Conservation (phyloP, 192 early-diverging fungal species). For the Chytriomyces confervae region DNA sequence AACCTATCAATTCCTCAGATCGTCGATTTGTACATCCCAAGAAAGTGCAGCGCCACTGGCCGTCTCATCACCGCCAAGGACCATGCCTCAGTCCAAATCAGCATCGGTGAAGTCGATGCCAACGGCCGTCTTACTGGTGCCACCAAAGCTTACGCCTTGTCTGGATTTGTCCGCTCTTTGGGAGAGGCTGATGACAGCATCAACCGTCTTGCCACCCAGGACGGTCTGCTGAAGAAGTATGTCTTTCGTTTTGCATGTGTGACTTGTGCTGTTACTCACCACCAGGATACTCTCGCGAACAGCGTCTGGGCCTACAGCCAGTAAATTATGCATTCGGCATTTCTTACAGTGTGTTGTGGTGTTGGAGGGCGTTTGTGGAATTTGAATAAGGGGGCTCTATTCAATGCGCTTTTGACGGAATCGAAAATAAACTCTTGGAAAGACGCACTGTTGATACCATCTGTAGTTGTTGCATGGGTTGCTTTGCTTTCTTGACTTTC, state of each 20-base stretch:
- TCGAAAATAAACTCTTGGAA: not conserved
- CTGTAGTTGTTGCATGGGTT: too few species aligned
- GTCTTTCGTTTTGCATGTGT: not conserved
- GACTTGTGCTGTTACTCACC: not conserved
- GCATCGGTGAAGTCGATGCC: constrained; percentile 91
- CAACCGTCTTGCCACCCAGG: constrained; percentile 86
- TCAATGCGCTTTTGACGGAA: not conserved
- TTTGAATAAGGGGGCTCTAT: not conserved
- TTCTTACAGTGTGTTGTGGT: not conserved
- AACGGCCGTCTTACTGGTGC: constrained; percentile 75
- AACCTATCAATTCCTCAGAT: constrained; percentile 36
- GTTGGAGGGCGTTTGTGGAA: not conserved
- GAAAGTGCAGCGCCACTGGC: constrained; percentile 99
- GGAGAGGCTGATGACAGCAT: constrained; percentile 96
- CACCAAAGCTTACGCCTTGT: constrained; percentile 88
- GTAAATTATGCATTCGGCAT: constrained; percentile 25
- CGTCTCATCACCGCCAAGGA: constrained; percentile 98
- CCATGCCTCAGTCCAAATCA: constrained; percentile 98
- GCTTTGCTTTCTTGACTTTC: too few species aligned
- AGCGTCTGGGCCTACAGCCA: constrained; percentile 52
- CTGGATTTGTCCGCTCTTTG: constrained; percentile 86
- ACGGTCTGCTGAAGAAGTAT: constrained; percentile 70
- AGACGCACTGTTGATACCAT: too few species aligned
- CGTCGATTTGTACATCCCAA: constrained; percentile 93
- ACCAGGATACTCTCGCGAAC: constrained; percentile 6